Evolutionary conservation across 1,284 basidiomycete genomes (phyloP).

Genomic region (Papiliotrema fonsecae): DNA sequence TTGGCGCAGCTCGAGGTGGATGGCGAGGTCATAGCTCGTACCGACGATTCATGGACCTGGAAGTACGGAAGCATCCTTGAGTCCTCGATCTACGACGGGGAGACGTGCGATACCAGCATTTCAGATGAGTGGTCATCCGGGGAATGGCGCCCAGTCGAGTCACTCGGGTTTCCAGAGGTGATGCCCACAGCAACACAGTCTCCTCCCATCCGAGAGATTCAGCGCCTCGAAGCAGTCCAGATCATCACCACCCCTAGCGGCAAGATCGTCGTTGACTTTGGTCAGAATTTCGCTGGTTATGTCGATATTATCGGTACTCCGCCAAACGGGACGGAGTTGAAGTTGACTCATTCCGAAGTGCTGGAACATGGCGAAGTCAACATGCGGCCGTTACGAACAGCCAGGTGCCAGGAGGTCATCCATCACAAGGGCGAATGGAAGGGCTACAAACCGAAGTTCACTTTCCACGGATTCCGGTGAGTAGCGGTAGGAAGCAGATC

Average conservation of each 20-base stretch:
- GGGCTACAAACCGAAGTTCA: conserved; percentile 35
- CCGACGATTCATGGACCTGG: conserved; percentile 23
- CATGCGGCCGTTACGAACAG: conserved; percentile 18
- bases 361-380: conserved; percentile 28
- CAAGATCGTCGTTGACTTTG: conserved; percentile 37
- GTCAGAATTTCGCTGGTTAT: conserved; percentile 39
- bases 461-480: conserved; percentile 35
- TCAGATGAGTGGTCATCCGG: too few species aligned
- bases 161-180: conserved; percentile 12
- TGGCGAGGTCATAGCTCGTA: conserved; percentile 11
- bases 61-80: conserved; percentile 14
- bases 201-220: conserved; percentile 19
- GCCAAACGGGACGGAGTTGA: not conserved
- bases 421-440: conserved; percentile 9
- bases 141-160: conserved; percentile 2
- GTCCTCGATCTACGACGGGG: conserved; percentile 38
- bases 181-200: conserved; percentile 23
- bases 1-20: conserved; percentile 32
- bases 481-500: not conserved
- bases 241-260: conserved; percentile 24
- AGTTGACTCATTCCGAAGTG: conserved; percentile 17
- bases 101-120: conserved; percentile 20
- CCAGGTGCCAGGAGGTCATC: conserved; percentile 13
- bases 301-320: conserved; percentile 9
- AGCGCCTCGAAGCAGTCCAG: conserved; percentile 21